Evolutionary conservation across 176 grass and related monocot species (phyloP), one percentile per base, ranked within the genome.

Genomic region (Oryza nivara): DNA sequence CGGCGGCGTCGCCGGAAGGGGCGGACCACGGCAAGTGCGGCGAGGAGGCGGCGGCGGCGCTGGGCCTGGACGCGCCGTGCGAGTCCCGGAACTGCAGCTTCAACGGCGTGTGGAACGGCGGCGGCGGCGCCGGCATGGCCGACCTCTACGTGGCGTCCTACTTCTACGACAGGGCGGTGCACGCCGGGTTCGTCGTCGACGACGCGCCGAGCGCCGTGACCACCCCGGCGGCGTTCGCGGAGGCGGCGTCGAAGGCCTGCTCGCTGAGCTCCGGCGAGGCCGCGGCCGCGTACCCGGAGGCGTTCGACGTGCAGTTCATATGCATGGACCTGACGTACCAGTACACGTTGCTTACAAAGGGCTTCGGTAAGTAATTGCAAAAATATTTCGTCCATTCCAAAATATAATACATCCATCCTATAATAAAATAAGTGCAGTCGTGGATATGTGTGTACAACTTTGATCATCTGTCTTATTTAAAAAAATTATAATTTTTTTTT

Each of bases 271-370:
- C 13, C 2, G 5, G 43, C 0, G 73, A 90, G 20, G 88, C 74
- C 11, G 44, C 9, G 4, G 23, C 58, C 0, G 65, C 11, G 8
- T 90, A 87, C 34, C 79, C 79, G 11, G 20, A 22, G 2, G 13
- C 63, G 3, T 7, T 7, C 1, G 77, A 86, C 17, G 23, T 80
- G 73, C 88, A 79, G 9, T 93, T 75, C 52, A 20, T 90, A 4
- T 90, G 92, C 74, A 90, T 93, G 85, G 92, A 93, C 64, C 76
- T 93, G 12, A 28, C 85, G 16, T 87, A 91, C 46, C 80, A 79
- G 54, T 91, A 87, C 68, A 67, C 65, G 9, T 58, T 90, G 32
- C 83, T 90, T 17, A 78, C 80, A 6, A 63, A 81, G 12, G 88
- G 89, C 23, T 87, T 91, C 38, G 74, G 89, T 91, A 75, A 23